Evolutionary conservation across 768 basidiomycete genomes (phyloP), one percentile per base, ranked within the genome.

Genomic region (Leucosporidium creatinivorum): DNA sequence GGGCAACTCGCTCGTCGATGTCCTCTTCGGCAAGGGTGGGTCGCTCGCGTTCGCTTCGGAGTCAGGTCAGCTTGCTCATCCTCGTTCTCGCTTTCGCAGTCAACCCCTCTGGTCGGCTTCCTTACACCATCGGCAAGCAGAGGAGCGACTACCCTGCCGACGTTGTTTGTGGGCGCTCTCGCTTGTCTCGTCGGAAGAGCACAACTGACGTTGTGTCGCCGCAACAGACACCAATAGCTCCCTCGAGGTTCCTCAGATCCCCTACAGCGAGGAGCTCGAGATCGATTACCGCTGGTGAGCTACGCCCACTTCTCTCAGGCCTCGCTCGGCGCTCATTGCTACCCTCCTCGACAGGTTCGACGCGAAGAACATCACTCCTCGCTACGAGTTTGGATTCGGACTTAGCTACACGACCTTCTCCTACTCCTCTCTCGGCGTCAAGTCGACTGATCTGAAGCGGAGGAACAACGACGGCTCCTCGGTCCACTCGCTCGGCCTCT

Each of bases 301-400:
- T 28, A 8, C 54, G 54, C 3, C 12, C 39, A 2, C 39, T 44
- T 44, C 39, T 5, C 39, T 44, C 39, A 13, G 2, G 8, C 8
- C 39, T 44, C 39, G 39, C 39, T 44, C 39, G 39, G 21, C 25
- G 21, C 50, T 19, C 28, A 19, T 26, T 18, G 13, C 12, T 1
- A 28, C 26, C 54, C 54, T 30, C 28, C 4, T 55, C 28, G 13
- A 5, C 52, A 54, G 36, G 31, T 59, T 59, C 39, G 39, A 52
- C n/a, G 51, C 51, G 13, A 21, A 61, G 9, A 23, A 85, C 77
- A 74, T 75, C 48, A 72, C 66, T 18, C 77, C 77, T 1, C 70
- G 77, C 36, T 78, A 85, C 74, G 89, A 90, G 75, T 97, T 97
- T 76, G 93, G 93, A 7, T 93, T 86, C 76, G 93, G 93, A 0